These are phyloP conservation scores for Tetrapyrgos nigripes DNA, from an alignment of 1,284 basidiomycete genomes.

Conservation along the genomic window DNA sequence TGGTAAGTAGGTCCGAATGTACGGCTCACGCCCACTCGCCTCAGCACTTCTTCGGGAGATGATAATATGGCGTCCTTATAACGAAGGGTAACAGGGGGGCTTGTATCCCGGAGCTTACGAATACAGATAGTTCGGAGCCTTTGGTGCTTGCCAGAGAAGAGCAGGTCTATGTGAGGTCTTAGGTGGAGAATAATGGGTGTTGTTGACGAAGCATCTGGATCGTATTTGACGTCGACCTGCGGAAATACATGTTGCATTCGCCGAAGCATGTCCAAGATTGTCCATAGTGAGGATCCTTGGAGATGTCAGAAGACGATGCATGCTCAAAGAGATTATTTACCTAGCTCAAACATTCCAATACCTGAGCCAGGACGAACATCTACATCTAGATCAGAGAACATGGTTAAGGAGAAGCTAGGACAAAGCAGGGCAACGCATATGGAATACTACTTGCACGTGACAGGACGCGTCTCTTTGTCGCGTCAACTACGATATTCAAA, in stretches of 20 bases:
- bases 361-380: conserved; percentile 82
- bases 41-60: conserved; percentile 61
- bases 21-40: conserved; percentile 71
- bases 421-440: no score
- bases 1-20: conserved; percentile 88
- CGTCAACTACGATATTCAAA: no score
- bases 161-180: conserved; percentile 78
- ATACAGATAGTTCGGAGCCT: conserved; percentile 79
- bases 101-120: conserved; percentile 64
- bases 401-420: no score
- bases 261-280: conserved; percentile 74
- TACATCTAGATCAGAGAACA: conserved; percentile 74
- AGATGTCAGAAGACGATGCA: conserved; percentile 5
- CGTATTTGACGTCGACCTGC: conserved; percentile 85
- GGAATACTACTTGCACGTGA: no score
- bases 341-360: conserved; percentile 81
- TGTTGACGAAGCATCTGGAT: conserved; percentile 72
- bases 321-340: conserved; percentile 39
- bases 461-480: no score
- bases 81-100: conserved; percentile 68
- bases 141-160: conserved; percentile 81
- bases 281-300: conserved; percentile 83
- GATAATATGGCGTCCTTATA: conserved; percentile 75
- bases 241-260: conserved; percentile 72
- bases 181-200: conserved; percentile 82